Evolutionary conservation across 2,329 filamentous ascomycete genomes (phyloP).

Genomic region (Scytalidium sp.): DNA sequence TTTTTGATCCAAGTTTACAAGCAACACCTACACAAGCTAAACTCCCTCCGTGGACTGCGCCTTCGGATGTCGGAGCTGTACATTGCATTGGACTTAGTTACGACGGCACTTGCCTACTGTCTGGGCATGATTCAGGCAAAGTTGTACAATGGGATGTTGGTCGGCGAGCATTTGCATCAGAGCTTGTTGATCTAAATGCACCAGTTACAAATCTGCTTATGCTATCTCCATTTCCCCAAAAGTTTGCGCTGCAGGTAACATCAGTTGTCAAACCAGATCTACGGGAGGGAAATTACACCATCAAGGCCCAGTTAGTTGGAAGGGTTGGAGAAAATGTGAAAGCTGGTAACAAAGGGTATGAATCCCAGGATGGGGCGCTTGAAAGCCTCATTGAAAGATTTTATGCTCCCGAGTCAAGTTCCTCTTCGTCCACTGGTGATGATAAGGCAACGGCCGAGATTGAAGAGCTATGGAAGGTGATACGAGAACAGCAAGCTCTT

Average conservation of each 20-base stretch:
- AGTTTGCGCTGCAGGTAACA: conserved; percentile 45
- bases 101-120: conserved; percentile 76
- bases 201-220: conserved; percentile 81
- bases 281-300: conserved; percentile 60
- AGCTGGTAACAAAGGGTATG: conserved; percentile 1
- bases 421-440: conserved; percentile 31
- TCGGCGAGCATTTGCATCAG: conserved; percentile 18
- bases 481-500: conserved; percentile 40
- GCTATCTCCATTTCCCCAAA: conserved; percentile 55
- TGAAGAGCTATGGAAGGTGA: conserved; percentile 41
- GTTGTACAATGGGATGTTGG: conserved; percentile 77
- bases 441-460: conserved; percentile 36
- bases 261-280: conserved; percentile 79
- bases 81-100: conserved; percentile 73
- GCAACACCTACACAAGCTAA: conserved; percentile 56
- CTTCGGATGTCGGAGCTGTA: conserved; percentile 46
- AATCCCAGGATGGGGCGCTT: conserved; percentile 35
- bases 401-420: conserved; percentile 20
- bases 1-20: conserved; percentile 43
- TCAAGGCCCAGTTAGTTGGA: conserved; percentile 58
- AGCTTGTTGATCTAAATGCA: conserved; percentile 57
- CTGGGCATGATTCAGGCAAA: conserved; percentile 78
- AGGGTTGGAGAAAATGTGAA: not conserved
- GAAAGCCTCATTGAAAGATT: conserved; percentile 49
- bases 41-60: conserved; percentile 43